Percentiles rank a stretch among this genome's conserved stretches.
These are phyloP conservation scores for Vanderwaltozyma tropicalis DNA, from an alignment of 805 yeast species.

Conservation along the genomic window DNA sequence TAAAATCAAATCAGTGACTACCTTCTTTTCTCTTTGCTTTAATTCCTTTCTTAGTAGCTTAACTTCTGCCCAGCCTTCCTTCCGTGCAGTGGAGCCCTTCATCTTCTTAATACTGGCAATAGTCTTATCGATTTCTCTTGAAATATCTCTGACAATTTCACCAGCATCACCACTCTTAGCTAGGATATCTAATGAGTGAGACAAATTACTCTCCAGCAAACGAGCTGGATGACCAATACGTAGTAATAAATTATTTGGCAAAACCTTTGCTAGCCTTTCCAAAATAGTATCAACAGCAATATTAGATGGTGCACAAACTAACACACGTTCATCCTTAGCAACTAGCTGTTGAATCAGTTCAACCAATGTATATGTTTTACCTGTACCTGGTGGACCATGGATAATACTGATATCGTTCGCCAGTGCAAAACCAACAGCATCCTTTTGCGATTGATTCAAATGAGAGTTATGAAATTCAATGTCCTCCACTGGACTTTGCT, in stretches of 20 bases:
- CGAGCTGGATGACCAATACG: slow-evolving; percentile 94
- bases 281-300: slow-evolving; percentile 84
- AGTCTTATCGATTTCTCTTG: slow-evolving; percentile 56
- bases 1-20: slow-evolving; percentile 46
- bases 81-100: slow-evolving; percentile 53
- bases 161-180: slow-evolving; percentile 50
- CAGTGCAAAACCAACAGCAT: slow-evolving; percentile 61
- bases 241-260: slow-evolving; percentile 42
- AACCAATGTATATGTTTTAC: slow-evolving; percentile 72
- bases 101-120: slow-evolving; percentile 49
- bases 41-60: slow-evolving; percentile 64
- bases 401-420: slow-evolving; percentile 49
- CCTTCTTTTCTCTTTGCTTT: slow-evolving; percentile 51
- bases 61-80: slow-evolving; percentile 56
- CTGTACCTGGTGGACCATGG: slow-evolving; percentile 77
- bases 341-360: slow-evolving; percentile 71
- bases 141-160: slow-evolving; percentile 54
- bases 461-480: slow-evolving; percentile 12
- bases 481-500: slow-evolving; percentile 4
- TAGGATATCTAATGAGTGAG: slow-evolving; percentile 68
- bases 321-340: slow-evolving; percentile 43
- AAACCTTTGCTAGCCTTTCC: slow-evolving; percentile 50
- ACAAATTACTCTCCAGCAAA: slow-evolving; percentile 45
- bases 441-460: slow-evolving; percentile 55
- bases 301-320: slow-evolving; percentile 92